Percentiles rank a stretch among this genome's conserved stretches.
phyloP scores from a whole-genome alignment of 495 filamentous ascomycete species.

The Aspergillus taichungensis region DNA sequence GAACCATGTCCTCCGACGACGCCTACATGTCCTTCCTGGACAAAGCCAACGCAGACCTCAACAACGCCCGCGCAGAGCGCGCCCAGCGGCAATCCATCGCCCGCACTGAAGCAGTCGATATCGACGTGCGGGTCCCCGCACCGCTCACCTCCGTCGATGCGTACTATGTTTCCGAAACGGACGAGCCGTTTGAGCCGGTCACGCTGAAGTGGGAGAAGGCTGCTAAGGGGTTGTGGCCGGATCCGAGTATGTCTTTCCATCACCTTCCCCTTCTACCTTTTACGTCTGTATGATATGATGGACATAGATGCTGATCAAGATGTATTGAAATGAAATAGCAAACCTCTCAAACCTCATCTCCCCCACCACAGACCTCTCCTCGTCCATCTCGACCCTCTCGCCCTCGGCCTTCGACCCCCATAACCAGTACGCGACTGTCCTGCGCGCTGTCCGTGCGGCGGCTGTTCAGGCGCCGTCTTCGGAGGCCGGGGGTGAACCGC shows the following conservation, averaged over 20 bases:
- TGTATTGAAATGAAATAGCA: slow-evolving; percentile 11
- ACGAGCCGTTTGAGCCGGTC: slow-evolving; percentile 77
- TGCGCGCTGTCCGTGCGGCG: slow-evolving; percentile 28
- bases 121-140: slow-evolving; percentile 41
- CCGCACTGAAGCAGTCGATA: slow-evolving; percentile 44
- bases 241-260: slow-evolving; percentile 44
- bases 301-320: not conserved
- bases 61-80: slow-evolving; percentile 25
- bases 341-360: slow-evolving; percentile 35
- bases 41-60: slow-evolving; percentile 69
- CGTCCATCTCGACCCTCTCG: slow-evolving; percentile 26
- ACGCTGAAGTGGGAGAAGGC: slow-evolving; percentile 52
- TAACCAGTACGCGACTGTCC: slow-evolving; percentile 24
- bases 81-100: slow-evolving; percentile 25
- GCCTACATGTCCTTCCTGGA: slow-evolving; percentile 74
- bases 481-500: slow-evolving; percentile 2
- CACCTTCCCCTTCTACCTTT: slow-evolving; percentile 3
- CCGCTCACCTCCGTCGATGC: slow-evolving; percentile 48
- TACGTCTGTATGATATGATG: not conserved
- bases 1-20: slow-evolving; percentile 65
- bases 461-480: slow-evolving; percentile 13
- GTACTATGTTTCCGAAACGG: slow-evolving; percentile 70
- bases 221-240: slow-evolving; percentile 45
- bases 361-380: slow-evolving; percentile 19
- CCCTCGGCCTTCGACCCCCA: slow-evolving; percentile 32